Percentiles rank a stretch among this genome's conserved stretches.
Evolutionary conservation across 257 asterid species (phyloP).

Genomic region (Hygrophila difformis): DNA sequence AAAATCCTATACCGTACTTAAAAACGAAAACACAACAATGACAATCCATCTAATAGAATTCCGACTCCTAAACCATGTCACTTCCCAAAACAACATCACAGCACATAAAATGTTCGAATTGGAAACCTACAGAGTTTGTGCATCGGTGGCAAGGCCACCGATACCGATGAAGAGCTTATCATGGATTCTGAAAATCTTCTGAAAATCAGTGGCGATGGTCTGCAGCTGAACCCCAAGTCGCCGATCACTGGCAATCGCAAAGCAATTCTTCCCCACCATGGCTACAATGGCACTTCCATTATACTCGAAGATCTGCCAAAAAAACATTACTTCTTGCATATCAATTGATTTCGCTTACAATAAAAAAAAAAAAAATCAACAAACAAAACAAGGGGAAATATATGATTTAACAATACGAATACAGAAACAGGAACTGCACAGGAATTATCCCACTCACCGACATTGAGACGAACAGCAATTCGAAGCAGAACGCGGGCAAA

Average conservation of each 20-base stretch:
- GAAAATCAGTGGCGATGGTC: constrained; percentile 84
- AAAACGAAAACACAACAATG: background rate
- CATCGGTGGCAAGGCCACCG: constrained; percentile 84
- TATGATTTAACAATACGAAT: constrained; percentile 14
- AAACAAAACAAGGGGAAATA: background rate
- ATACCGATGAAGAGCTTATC: constrained; percentile 82
- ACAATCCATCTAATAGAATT: too few species aligned
- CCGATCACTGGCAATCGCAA: constrained; percentile 91
- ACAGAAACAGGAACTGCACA: background rate
- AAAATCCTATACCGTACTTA: background rate
- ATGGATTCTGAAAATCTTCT: constrained; percentile 68
- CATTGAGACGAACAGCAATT: constrained; percentile 19
- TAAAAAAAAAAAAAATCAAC: background rate
- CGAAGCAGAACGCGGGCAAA: constrained; percentile 14
- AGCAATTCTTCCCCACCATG: constrained; percentile 93
- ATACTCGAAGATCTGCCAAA: constrained; percentile 95
- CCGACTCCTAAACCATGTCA: constrained; percentile 1
- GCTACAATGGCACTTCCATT: constrained; percentile 97
- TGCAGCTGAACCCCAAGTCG: constrained; percentile 90
- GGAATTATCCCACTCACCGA: constrained; percentile 38
- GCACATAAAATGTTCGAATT: too few species aligned
- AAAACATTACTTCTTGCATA: background rate
- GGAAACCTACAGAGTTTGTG: constrained; percentile 62
- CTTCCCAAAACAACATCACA: too few species aligned
- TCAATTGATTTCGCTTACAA: constrained; percentile 9